A percentile compares a stretch with the other conserved stretches of the same genome.
phyloP scores from a whole-genome alignment of 2,329 filamentous ascomycete species.

The Fusarium pseudoanthophilum region DNA sequence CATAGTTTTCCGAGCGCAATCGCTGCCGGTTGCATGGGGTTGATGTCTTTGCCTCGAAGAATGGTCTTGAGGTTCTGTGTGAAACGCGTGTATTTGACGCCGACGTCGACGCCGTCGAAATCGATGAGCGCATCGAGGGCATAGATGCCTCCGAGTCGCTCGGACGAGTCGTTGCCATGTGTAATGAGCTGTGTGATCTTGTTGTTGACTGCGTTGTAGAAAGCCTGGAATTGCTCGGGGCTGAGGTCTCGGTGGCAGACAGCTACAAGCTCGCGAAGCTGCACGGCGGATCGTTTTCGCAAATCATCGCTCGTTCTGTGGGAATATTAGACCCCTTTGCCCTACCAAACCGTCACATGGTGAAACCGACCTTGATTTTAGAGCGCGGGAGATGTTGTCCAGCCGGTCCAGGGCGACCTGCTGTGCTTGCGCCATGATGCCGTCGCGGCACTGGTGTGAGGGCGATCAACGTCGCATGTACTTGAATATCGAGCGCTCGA shows the following conservation, averaged over 20 bases:
- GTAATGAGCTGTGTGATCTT: slow-evolving; percentile 75
- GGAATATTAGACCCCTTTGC: slow-evolving; percentile 26
- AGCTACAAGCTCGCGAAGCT: slow-evolving; percentile 66
- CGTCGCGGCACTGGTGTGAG: slow-evolving; percentile 40
- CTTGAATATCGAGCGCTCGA: slow-evolving; percentile 13
- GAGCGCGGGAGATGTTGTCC: slow-evolving; percentile 64
- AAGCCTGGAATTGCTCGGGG: slow-evolving; percentile 77
- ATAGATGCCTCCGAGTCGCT: slow-evolving; percentile 90
- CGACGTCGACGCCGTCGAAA: slow-evolving; percentile 94
- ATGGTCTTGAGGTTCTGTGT: slow-evolving; percentile 89
- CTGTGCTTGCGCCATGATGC: slow-evolving; percentile 58
- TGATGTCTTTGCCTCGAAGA: slow-evolving; percentile 88
- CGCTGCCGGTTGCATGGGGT: slow-evolving; percentile 90
- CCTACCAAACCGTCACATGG: neutral
- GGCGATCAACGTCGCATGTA: slow-evolving; percentile 47
- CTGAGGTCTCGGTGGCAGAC: slow-evolving; percentile 76
- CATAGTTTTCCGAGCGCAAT: slow-evolving; percentile 90
- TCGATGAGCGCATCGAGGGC: slow-evolving; percentile 94
- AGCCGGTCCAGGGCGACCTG: slow-evolving; percentile 66
- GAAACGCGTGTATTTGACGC: slow-evolving; percentile 93
- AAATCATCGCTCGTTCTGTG: slow-evolving; percentile 58
- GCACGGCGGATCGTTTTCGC: slow-evolving; percentile 62
- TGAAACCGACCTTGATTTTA: slow-evolving; percentile 63
- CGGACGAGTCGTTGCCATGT: slow-evolving; percentile 85
- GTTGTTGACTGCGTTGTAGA: slow-evolving; percentile 67